A percentile compares a stretch with the other conserved stretches of the same genome.
These are phyloP conservation scores for Penicillium sp. DNA, from an alignment of 2,329 filamentous ascomycete species.

Conservation along the genomic window DNA sequence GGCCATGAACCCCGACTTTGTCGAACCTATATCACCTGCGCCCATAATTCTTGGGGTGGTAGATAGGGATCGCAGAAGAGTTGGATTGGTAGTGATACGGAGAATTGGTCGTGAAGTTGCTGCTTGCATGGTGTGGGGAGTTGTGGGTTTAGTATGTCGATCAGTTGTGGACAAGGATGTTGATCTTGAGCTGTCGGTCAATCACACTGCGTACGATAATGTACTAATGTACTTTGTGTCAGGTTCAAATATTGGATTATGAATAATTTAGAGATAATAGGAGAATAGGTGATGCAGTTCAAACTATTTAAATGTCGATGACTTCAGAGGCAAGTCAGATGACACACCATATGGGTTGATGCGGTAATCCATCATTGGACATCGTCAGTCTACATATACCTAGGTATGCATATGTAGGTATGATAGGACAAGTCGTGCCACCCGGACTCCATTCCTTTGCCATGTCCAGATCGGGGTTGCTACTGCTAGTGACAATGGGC, in stretches of 20 bases:
- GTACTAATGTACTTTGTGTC: background rate
- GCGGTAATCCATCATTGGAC: constrained; percentile 1
- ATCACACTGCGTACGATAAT: background rate
- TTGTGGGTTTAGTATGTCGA: background rate
- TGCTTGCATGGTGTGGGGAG: constrained; percentile 17
- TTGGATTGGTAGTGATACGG: constrained; percentile 7
- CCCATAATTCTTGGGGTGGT: constrained; percentile 19
- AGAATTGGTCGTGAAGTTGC: constrained; percentile 20
- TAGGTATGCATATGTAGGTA: no score
- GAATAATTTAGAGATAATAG: background rate
- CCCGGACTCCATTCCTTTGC: background rate
- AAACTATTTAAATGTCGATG: constrained; percentile 1
- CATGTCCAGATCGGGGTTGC: background rate
- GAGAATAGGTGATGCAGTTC: background rate
- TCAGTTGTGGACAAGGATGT: background rate
- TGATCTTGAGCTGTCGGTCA: background rate
- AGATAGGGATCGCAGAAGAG: constrained; percentile 19
- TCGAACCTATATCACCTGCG: constrained; percentile 24
- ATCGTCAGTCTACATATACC: background rate
- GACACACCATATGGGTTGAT: constrained; percentile 1
- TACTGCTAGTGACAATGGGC: no score
- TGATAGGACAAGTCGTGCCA: background rate
- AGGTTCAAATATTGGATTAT: background rate
- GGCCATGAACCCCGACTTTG: constrained; percentile 29
- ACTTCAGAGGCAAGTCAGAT: constrained; percentile 7